These are phyloP conservation scores for Ogataea corticis DNA, from an alignment of 805 yeast genomes.

Conservation along the genomic window DNA sequence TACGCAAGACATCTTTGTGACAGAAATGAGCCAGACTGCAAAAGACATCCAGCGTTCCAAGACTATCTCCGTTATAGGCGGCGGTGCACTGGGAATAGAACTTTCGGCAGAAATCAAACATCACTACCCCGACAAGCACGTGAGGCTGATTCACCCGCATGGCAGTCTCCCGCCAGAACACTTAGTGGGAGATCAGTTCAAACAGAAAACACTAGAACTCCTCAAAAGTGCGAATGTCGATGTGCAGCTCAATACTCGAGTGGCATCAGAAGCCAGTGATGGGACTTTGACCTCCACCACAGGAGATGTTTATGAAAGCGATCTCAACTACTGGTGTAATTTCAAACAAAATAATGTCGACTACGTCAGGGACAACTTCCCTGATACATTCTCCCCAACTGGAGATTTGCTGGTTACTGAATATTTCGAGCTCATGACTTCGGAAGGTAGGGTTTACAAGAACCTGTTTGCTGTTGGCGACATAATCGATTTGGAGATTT, in stretches of 20 bases:
- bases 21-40: constrained; percentile 43
- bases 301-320: constrained; percentile 10
- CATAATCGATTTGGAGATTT: constrained; percentile 12
- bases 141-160: constrained; percentile 45
- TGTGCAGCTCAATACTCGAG: constrained; percentile 13
- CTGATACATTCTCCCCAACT: constrained; percentile 6
- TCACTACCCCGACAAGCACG: constrained; percentile 38
- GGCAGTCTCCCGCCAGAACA: constrained; percentile 40
- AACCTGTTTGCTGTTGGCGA: constrained; percentile 22
- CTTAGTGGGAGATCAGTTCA: constrained; percentile 11
- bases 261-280: constrained; percentile 10
- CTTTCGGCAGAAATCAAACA: constrained; percentile 48
- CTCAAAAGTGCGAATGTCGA: constrained; percentile 10
- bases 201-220: constrained; percentile 2
- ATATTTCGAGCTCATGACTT: constrained; percentile 8
- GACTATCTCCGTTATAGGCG: constrained; percentile 49
- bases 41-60: constrained; percentile 36
- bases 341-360: constrained; percentile 14
- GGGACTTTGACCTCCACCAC: constrained; percentile 7
- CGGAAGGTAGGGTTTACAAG: constrained; percentile 2
- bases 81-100: constrained; percentile 55
- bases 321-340: constrained; percentile 19
- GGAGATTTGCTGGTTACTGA: constrained; percentile 16
- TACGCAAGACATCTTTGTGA: constrained; percentile 37
- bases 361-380: constrained; percentile 9